A percentile compares a stretch with the other conserved stretches of the same genome.
Conservation (phyloP, 78 protist genomes). For the Cyanophora paradoxa region DNA sequence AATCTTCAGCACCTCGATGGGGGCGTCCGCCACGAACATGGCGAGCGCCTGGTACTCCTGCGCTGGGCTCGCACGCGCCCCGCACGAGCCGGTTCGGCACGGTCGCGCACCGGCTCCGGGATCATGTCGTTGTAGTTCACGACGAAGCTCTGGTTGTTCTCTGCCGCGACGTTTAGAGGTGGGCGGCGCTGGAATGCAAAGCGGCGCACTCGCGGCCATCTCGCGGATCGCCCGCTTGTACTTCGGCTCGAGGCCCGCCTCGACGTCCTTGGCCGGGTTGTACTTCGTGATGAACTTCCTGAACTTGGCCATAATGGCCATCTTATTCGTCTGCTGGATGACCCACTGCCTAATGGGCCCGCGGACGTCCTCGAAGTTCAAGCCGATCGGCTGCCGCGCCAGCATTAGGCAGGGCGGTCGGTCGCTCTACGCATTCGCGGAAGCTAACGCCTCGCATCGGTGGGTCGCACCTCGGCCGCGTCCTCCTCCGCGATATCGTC, state of each 20-base stretch:
- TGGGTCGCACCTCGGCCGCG: neutral
- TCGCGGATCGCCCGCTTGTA: neutral
- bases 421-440: neutral
- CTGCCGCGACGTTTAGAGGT: neutral
- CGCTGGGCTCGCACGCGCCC: too few relatives aligned
- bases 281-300: conserved; percentile 3
- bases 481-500: neutral
- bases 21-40: conserved; percentile 81
- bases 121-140: conserved; percentile 51
- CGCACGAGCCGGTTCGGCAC: too few relatives aligned
- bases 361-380: conserved; percentile 48
- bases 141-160: conserved; percentile 32
- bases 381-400: neutral
- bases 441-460: neutral
- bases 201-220: conserved; percentile 42
- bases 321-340: conserved; percentile 15
- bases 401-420: neutral
- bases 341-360: conserved; percentile 63
- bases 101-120: conserved; percentile 3
- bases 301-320: conserved; percentile 36
- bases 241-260: neutral
- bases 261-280: neutral
- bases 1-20: conserved; percentile 71
- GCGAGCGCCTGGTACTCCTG: too few relatives aligned
- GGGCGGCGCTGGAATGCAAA: neutral